Evolutionary conservation across 1,139 yeast species (phyloP), one percentile per base, ranked within the genome.

Genomic region (Debaryomycetaceae sp.): DNA sequence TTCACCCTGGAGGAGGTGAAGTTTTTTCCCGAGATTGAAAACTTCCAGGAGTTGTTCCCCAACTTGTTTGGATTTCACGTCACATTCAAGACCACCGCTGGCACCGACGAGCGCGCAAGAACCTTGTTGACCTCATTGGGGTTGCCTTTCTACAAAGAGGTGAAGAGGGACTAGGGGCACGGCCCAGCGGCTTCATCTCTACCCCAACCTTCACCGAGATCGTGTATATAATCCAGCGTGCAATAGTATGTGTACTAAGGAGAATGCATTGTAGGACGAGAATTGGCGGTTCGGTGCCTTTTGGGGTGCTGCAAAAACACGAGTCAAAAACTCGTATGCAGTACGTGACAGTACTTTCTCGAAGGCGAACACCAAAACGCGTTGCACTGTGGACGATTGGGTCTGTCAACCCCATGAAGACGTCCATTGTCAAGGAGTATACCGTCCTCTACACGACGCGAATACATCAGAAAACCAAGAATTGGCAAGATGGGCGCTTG

Each of bases 81-180:
- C 36, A 84, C 89, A 26, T 65, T 91, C 45, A 85, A 83, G 53
- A 91, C 98, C 18, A 64, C 85, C 29, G 96, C 97, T 7, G 88
- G 86, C 58, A 81, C 88, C 18, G 96, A 89, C 52, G 78, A 79
- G 25, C 94, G 86, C 49, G 97, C 97, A n/a, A 77, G 95, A 56
- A 77, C 83, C 17, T 67, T 91, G 46, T 62, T 91, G 39, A 83
- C 94, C 52, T 81, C 88, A 3, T 71, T 79, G 46, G 96, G 96
- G 10, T 58, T 91, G 40, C 94, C 96, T 32, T 85, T 91, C 65
- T 40, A 47, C 34, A 44, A 43, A 23, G 37, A 38, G 28, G 35
- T 30, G 4, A 36, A 35, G 26, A 30, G 27, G 16, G 27, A 21
- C 17, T 21, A 28, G 26, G 21, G 9, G 11, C 11, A 9, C 21